Evolutionary conservation across 1,139 yeast genomes (phyloP), one percentile per base, ranked within the genome.

Genomic region (Suhomyces choctaworum): DNA sequence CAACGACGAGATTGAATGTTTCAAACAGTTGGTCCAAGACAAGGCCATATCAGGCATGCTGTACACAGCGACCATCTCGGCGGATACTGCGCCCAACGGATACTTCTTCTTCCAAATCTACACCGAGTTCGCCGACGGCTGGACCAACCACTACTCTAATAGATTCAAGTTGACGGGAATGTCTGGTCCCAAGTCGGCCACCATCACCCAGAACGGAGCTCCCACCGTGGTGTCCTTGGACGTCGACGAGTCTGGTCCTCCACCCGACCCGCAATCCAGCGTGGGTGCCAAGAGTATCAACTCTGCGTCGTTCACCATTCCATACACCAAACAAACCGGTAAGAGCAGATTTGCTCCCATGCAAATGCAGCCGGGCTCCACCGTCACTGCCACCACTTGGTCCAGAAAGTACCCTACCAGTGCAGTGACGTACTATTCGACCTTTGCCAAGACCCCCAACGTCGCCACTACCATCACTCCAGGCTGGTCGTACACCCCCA

Each of bases 351-450:
- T 65, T 60, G 97, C 97, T 1, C 96, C 96, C 32, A 88, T 89
- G 96, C 96, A 88, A 62, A 60, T 69, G 40, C 95, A 88, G 62
- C 96, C 97, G 6, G 85, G 81, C 4, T 55, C 84, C 2, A 69
- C 62, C 7, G 78, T 87, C 10, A 82, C 95, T 1, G 79, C 76
- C 16, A 69, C 81, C 4, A 62, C 81, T 3, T 82, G 87, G 85
- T 55, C 78, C 2, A 70, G 77, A 52, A 64, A 70, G 46, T 82
- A 63, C 56, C 80, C 90, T 13, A 75, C 90, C 1, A 78, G 88
- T 43, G 67, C 82, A 0, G 88, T 82, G 17, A 72, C 86, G 0
- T 59, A 55, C 37, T 80, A 70, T 56, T 42, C 77, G 3, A 62
- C 82, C 0, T 38, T 61, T 16, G 50, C 52, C 6, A 50, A 58